Evolutionary conservation across 495 filamentous ascomycete species (phyloP).

Genomic region (Penicillium malachiteum): DNA sequence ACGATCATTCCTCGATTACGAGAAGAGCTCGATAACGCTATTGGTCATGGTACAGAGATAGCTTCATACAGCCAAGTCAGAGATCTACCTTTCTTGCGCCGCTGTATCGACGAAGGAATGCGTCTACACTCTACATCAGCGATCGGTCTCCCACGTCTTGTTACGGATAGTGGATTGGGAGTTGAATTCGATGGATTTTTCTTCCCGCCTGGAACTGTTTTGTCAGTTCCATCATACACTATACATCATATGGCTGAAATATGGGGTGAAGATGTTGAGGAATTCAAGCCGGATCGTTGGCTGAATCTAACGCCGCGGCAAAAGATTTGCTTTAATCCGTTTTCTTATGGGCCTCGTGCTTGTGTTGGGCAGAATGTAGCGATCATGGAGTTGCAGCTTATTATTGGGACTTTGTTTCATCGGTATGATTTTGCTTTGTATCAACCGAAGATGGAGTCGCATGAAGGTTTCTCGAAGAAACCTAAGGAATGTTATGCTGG

Average conservation of each 20-base stretch:
- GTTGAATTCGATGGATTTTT: conserved; percentile 49
- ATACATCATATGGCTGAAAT: conserved; percentile 73
- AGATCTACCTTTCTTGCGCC: conserved; percentile 67
- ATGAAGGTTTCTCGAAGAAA: conserved; percentile 81
- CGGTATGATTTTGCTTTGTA: conserved; percentile 65
- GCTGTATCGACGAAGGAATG: conserved; percentile 75
- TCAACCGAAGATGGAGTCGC: conserved; percentile 61
- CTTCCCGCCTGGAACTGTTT: conserved; percentile 65
- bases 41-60: conserved; percentile 50
- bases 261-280: conserved; percentile 69
- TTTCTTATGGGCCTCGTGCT: conserved; percentile 68
- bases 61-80: conserved; percentile 61
- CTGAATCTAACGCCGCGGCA: conserved; percentile 52
- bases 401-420: conserved; percentile 65
- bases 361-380: conserved; percentile 79
- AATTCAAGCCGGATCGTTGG: conserved; percentile 79
- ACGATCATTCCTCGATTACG: conserved; percentile 63
- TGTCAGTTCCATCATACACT: conserved; percentile 74
- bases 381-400: conserved; percentile 79
- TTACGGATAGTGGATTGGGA: conserved; percentile 52
- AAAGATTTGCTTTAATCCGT: conserved; percentile 72
- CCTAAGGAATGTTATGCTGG: conserved; percentile 67
- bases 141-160: conserved; percentile 72
- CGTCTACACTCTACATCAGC: conserved; percentile 78
- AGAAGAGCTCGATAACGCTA: conserved; percentile 62